Percentiles rank a stretch among this genome's conserved stretches.
Evolutionary conservation across 257 asterid species (phyloP).

Genomic region (Penstemon barbatus): DNA sequence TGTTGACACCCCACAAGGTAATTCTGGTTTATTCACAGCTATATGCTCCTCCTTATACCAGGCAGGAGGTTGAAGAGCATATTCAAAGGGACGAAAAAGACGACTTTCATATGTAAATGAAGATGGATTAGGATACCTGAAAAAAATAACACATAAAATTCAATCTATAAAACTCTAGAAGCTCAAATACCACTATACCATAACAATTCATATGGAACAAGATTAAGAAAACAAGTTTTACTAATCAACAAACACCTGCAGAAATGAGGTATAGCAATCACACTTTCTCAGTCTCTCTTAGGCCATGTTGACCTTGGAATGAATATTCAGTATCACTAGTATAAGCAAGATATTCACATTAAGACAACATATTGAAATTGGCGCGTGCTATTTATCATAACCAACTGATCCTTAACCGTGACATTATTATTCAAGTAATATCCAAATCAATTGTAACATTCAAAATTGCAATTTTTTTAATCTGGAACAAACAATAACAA

Average conservation of each 20-base stretch:
- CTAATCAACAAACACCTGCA: slow-evolving; percentile 10
- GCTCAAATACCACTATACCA: slow-evolving; percentile 11
- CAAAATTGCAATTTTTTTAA: background rate
- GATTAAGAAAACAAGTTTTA: background rate
- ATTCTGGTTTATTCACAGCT: slow-evolving; percentile 90
- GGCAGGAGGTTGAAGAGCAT: slow-evolving; percentile 93
- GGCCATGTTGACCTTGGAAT: background rate
- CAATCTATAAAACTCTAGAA: slow-evolving; percentile 9
- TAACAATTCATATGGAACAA: slow-evolving; percentile 8
- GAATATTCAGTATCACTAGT: background rate
- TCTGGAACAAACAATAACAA: slow-evolving; percentile 2
- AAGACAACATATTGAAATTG: too few relatives aligned
- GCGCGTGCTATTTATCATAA: too few relatives aligned
- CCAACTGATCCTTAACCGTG: background rate
- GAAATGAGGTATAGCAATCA: slow-evolving; percentile 1
- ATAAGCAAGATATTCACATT: too few relatives aligned
- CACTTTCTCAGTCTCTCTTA: background rate
- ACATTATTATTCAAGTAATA: background rate
- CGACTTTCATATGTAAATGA: slow-evolving; percentile 89
- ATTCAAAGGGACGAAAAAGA: slow-evolving; percentile 89
- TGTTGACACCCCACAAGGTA: slow-evolving; percentile 64
- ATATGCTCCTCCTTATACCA: slow-evolving; percentile 89
- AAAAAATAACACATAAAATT: slow-evolving; percentile 23
- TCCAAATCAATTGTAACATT: background rate
- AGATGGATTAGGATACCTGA: slow-evolving; percentile 97